These are phyloP conservation scores for Sclerotinia nivalis DNA, from an alignment of 2,329 filamentous ascomycete species.

Conservation along the genomic window DNA sequence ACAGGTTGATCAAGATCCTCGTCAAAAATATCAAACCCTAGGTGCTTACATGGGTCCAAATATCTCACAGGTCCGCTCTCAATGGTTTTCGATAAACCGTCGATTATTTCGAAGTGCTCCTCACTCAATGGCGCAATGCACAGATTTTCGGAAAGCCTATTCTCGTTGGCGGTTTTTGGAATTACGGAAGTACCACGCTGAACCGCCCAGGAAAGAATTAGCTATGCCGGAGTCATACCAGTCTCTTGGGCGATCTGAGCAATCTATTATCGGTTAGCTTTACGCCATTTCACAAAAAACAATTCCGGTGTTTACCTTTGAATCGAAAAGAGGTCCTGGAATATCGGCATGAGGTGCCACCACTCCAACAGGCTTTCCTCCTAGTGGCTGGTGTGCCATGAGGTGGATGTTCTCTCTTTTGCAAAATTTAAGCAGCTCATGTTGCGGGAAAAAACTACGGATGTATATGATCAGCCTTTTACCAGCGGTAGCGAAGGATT, in stretches of 20 bases:
- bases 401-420: constrained; percentile 23
- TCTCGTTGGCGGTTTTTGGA: neutral
- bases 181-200: neutral
- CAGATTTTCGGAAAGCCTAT: neutral
- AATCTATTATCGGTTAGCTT: neutral
- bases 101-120: neutral
- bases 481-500: neutral
- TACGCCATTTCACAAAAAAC: neutral
- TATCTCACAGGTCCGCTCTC: neutral
- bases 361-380: constrained; percentile 20
- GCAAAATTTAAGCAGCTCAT: constrained; percentile 17
- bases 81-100: neutral
- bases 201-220: neutral
- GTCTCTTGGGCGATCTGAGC: neutral
- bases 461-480: accelerated
- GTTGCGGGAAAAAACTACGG: constrained; percentile 15
- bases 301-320: neutral
- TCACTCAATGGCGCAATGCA: neutral
- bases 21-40: neutral
- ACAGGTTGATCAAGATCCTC: neutral
- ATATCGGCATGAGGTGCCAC: constrained; percentile 18
- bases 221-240: neutral
- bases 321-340: constrained; percentile 21
- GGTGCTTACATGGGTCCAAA: neutral
- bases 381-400: constrained; percentile 25